phyloP scores from a whole-genome alignment of 495 filamentous ascomycete genomes.

The Entonaema liquescens region DNA sequence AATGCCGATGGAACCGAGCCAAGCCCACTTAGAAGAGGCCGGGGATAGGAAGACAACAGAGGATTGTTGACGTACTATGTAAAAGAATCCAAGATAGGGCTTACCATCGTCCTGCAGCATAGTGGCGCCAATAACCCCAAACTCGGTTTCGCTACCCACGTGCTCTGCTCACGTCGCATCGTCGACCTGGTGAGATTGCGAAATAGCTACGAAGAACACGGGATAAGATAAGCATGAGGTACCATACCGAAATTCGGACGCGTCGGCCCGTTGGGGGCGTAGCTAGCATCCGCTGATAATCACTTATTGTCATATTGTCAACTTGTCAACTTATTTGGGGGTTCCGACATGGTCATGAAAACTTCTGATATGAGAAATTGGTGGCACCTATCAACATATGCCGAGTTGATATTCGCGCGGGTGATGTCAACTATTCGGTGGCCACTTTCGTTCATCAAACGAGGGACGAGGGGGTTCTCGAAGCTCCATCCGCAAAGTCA shows the following conservation, averaged over 20 bases:
- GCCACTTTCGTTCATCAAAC: conserved; percentile 46
- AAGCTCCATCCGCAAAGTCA: conserved; percentile 18
- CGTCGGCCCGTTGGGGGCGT: conserved; percentile 33
- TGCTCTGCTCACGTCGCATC: conserved; percentile 73
- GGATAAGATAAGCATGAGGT: conserved; percentile 39
- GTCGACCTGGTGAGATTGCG: conserved; percentile 74
- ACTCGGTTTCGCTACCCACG: conserved; percentile 46
- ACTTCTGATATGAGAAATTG: neutral
- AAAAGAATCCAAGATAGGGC: conserved; percentile 38
- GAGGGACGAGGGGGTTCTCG: conserved; percentile 12
- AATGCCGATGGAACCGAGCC: conserved; percentile 44
- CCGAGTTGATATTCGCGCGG: conserved; percentile 15
- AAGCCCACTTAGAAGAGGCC: conserved; percentile 20
- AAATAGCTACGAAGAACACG: conserved; percentile 32
- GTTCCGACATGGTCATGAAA: neutral
- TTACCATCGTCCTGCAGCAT: conserved; percentile 35
- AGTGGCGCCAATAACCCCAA: conserved; percentile 37
- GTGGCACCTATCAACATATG: conserved; percentile 23
- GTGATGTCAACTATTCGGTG: conserved; percentile 50
- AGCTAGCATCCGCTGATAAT: conserved; percentile 5
- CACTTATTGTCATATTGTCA: neutral
- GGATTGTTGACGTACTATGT: conserved; percentile 39
- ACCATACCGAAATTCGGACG: conserved; percentile 42
- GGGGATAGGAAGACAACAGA: conserved; percentile 8
- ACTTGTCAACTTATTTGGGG: neutral